These are phyloP conservation scores for Leishmania major DNA, from an alignment of 208 protist species.

Conservation along the genomic window DNA sequence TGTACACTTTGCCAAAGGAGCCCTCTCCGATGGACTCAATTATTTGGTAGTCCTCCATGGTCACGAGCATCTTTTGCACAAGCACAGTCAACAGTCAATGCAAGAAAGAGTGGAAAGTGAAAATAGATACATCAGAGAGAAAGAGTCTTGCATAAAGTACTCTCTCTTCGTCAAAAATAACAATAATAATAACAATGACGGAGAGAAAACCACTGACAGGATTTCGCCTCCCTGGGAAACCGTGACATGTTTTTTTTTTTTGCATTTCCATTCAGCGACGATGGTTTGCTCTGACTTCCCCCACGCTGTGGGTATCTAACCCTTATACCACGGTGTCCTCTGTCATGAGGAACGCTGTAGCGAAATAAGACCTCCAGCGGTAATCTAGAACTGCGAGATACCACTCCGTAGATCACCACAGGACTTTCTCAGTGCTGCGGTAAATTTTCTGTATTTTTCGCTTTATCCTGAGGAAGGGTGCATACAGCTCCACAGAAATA, in stretches of 20 bases:
- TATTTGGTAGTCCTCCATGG: conserved; percentile 94
- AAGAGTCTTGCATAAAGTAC: background rate
- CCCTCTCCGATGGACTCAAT: conserved; percentile 97
- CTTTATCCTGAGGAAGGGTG: background rate
- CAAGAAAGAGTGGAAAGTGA: background rate
- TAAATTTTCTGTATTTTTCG: background rate
- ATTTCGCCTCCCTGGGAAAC: background rate
- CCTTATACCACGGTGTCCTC: background rate
- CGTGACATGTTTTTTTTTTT: background rate
- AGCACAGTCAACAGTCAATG: conserved; percentile 5
- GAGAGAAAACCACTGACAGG: background rate
- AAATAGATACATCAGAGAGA: conserved; percentile 9
- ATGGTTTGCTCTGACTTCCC: background rate
- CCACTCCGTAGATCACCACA: background rate
- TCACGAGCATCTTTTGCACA: conserved; percentile 3
- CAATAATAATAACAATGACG: background rate
- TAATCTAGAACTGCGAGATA: background rate
- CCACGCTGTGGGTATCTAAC: background rate
- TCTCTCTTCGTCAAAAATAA: background rate
- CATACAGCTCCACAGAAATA: background rate
- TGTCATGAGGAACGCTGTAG: too few relatives aligned
- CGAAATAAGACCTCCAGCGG: background rate
- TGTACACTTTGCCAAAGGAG: conserved; percentile 99
- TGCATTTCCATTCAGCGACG: background rate
- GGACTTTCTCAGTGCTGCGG: background rate